Evolutionary conservation across 345 rosid genomes (phyloP).

Genomic region (Rubroshorea leprosula): DNA sequence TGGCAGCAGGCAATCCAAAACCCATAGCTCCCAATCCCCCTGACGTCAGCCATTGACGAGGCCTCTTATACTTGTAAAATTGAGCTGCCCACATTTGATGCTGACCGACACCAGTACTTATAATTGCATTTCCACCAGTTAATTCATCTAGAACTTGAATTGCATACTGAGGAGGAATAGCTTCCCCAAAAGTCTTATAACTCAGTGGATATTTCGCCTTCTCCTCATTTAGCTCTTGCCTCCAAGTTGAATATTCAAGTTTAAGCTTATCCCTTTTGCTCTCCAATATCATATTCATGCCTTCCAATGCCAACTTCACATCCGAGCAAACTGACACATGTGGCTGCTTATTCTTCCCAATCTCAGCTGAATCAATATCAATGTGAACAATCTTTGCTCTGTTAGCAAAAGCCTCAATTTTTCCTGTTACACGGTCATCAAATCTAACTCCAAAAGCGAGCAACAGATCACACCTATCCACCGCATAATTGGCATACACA

Average conservation of each 20-base stretch:
- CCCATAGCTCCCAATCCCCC: conserved; percentile 99
- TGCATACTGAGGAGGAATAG: conserved; percentile 90
- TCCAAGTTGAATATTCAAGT: conserved; percentile 68
- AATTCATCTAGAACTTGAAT: conserved; percentile 84
- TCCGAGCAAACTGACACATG: conserved; percentile 88
- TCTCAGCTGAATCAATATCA: conserved; percentile 91
- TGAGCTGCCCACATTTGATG: conserved; percentile 99
- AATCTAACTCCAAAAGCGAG: conserved; percentile 96
- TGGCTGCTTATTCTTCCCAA: conserved; percentile 98
- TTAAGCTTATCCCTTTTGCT: conserved; percentile 34
- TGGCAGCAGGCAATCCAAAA: conserved; percentile 93
- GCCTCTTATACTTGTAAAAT: conserved; percentile 80
- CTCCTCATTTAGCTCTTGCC: conserved; percentile 64
- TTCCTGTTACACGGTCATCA: conserved; percentile 95
- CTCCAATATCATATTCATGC: conserved; percentile 64
- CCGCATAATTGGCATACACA: conserved; percentile 85
- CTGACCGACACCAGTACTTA: conserved; percentile 95
- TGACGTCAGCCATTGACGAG: conserved; percentile 90
- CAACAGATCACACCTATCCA: conserved; percentile 77
- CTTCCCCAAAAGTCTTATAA: conserved; percentile 81
- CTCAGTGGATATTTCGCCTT: conserved; percentile 58
- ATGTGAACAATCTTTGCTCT: conserved; percentile 92
- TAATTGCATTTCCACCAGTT: conserved; percentile 74
- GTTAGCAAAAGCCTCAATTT: conserved; percentile 93
- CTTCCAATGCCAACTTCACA: conserved; percentile 70